These are phyloP conservation scores for Penicillium fimorum DNA, from an alignment of 495 filamentous ascomycete species.

Conservation along the genomic window DNA sequence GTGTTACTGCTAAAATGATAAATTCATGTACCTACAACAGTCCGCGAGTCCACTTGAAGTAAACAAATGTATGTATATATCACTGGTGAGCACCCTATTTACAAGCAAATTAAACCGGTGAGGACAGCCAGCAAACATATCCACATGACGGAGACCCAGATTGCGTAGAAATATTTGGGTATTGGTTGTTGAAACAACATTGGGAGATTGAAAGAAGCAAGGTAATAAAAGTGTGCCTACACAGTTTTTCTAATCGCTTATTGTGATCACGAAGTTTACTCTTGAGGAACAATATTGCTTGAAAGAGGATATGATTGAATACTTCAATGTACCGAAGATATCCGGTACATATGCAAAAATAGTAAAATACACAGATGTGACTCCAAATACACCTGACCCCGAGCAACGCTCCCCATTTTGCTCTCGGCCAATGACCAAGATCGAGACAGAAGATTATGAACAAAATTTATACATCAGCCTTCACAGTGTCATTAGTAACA, in stretches of 20 bases:
- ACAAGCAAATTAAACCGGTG: neutral
- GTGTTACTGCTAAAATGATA: neutral
- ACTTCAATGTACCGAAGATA: conserved; percentile 7
- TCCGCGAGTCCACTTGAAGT: neutral
- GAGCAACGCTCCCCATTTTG: conserved; percentile 17
- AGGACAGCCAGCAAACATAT: neutral
- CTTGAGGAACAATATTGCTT: neutral
- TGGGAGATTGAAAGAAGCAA: neutral
- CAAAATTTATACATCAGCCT: conserved; percentile 30
- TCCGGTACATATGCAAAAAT: conserved; percentile 14
- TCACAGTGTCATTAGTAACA: conserved; percentile 20
- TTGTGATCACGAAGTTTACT: neutral
- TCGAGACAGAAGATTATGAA: conserved; percentile 14
- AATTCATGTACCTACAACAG: neutral
- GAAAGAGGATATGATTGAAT: conserved; percentile 11
- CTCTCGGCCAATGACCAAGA: conserved; percentile 6
- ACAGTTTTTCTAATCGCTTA: neutral
- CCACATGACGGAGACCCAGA: neutral
- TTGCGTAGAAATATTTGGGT: neutral
- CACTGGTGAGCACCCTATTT: neutral
- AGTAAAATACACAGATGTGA: conserved; percentile 16
- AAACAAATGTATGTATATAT: neutral
- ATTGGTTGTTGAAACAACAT: neutral
- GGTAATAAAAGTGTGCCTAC: too few relatives aligned
- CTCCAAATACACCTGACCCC: conserved; percentile 15